Percentiles rank a stretch among this genome's conserved stretches.
These are phyloP conservation scores for Colletotrichum sp. DNA, from an alignment of 2,329 filamentous ascomycete species.

Conservation along the genomic window DNA sequence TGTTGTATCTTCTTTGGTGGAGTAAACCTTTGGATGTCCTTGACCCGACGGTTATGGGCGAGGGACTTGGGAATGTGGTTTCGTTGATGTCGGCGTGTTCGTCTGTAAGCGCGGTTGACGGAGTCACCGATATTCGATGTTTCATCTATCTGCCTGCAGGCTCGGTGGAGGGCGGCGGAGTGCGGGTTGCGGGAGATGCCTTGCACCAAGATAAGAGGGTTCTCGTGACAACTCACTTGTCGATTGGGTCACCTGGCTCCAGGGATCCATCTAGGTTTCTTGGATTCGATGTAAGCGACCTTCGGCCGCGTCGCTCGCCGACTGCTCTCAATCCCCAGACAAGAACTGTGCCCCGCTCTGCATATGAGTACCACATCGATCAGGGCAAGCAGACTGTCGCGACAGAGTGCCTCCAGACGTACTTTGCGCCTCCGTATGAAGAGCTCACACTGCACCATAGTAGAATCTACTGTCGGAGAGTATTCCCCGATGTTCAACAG, in stretches of 20 bases:
- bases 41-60: slow-evolving; percentile 2
- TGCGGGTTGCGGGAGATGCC: background rate
- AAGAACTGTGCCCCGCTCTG: background rate
- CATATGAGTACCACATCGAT: slow-evolving; percentile 13
- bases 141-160: slow-evolving; percentile 3
- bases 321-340: background rate
- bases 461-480: slow-evolving; percentile 1
- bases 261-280: slow-evolving; percentile 13
- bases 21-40: slow-evolving; percentile 30
- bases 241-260: slow-evolving; percentile 7
- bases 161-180: background rate
- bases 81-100: slow-evolving; percentile 6
- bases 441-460: background rate
- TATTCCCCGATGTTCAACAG: slow-evolving; percentile 2
- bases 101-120: background rate
- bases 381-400: slow-evolving; percentile 6
- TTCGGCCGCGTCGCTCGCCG: background rate
- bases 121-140: slow-evolving; percentile 14
- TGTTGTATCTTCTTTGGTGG: slow-evolving; percentile 37
- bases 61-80: background rate
- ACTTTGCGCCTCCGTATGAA: background rate
- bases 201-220: background rate
- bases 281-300: slow-evolving; percentile 6
- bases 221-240: slow-evolving; percentile 7
- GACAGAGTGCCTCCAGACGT: background rate